Evolutionary conservation across 192 early-diverging fungal genomes (phyloP), one percentile per base, ranked within the genome.

Genomic region (Rhizophagus sp.): DNA sequence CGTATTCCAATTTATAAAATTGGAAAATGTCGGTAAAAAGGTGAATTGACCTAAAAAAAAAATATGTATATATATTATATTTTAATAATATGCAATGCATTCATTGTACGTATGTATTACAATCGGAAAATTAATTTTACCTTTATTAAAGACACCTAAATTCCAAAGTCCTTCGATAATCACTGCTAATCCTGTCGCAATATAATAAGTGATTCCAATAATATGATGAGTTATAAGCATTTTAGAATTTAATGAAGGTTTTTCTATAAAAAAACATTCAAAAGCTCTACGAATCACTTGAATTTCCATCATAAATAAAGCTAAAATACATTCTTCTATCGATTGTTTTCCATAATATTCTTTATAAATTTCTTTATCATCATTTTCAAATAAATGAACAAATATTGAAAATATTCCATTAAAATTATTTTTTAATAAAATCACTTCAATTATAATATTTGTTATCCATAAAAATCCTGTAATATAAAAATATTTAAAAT

Each of bases 221-320:
- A 87, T 67, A 78, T 93, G 91, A 79, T 93, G 92, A 9, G 82
- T 83, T 24, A 92, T 47, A 83, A 94, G 88, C 85, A 94, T 91
- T n/a, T 41, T 81, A 3, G 87, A 85, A 22, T 57, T 61, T 8
- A 49, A 19, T 1, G 86, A 88, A 8, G 88, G 85, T 25, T 79
- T 75, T 70, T 91, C 87, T 3, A 91, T 70, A 27, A 80, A 84
- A 64, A 83, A 83, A 11, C 81, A 84, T 79, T 91, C 90, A 62
- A 87, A 89, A 13, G 83, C 78, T 8, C 90, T 85, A 65, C 88
- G 80, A 9, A 70, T 17, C 1, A 84, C 57, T 15, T 91, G 90
- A 4, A 85, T 4, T 10, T 75, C 66, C 47, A 89, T 81, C 19
- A 88, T 76, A 19, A 71, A n/a, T 61, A 85, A 76, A 22, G 80